Evolutionary conservation across 495 filamentous ascomycete genomes (phyloP), one percentile per base, ranked within the genome.

Genomic region (Hypoxylon intermedium): DNA sequence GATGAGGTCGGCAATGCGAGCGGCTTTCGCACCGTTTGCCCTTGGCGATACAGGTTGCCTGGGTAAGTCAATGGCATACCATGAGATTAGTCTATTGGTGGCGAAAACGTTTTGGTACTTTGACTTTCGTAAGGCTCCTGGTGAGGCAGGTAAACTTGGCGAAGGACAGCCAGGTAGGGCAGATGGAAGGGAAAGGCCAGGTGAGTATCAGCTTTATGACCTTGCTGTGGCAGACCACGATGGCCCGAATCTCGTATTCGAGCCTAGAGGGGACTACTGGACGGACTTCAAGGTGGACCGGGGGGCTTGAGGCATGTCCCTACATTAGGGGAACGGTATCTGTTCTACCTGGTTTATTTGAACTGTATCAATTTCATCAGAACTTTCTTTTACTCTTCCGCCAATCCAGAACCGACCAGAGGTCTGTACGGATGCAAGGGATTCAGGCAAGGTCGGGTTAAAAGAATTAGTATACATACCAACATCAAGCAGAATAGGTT

Each of bases 41-140:
- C 6, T 9, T 12, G 31, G 31, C 9, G 31, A 34, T 33, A 28
- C 31, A 5, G 53, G 49, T 0, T 83, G 80, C 56, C 63, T 79
- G 12, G 81, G 78, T 12, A 78, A 76, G 52, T 50, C 52, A 0
- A 41, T 83, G 47, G 79, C 79, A 0, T 75, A 72, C 61, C 41
- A 63, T 9, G 77, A 80, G 58, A 31, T 75, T 11, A 67, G 60
- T 38, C 46, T 72, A 2, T 30, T 53, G 1, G 20, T 74, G 30
- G 73, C 70, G 6, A 63, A 68, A 21, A 63, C 58, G 9, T 34
- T 78, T 5, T 76, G 53, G 52, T 50, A 52, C 30, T 73, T 67
- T 57, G 71, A 75, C 52, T 57, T 77, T 36, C 43, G 53, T 11
- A n/a, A 12, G 15, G 59, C 63, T 1, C 24, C 43, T 16, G 64